phyloP scores from a whole-genome alignment of 2,329 filamentous ascomycete genomes.

The Penicillium sp. region DNA sequence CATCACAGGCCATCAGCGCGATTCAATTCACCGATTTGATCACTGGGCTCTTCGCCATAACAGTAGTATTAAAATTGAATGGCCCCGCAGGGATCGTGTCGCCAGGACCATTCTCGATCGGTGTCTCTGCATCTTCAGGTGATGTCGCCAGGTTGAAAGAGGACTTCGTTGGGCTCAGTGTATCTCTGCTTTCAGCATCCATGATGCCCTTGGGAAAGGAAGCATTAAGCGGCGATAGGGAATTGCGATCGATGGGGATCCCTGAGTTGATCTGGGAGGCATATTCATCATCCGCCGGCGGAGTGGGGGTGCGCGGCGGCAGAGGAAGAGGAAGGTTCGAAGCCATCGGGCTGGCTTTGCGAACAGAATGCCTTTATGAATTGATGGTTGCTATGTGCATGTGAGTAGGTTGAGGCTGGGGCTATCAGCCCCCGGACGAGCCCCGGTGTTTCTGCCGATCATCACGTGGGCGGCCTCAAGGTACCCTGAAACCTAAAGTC shows the following conservation, averaged over 20 bases:
- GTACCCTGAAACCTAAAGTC: background rate
- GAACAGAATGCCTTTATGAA: conserved; percentile 9
- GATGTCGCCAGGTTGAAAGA: conserved; percentile 36
- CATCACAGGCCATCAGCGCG: background rate
- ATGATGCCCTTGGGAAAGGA: conserved; percentile 30
- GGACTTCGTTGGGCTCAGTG: conserved; percentile 35
- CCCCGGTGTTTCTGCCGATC: conserved; percentile 7
- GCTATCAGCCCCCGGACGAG: conserved; percentile 2
- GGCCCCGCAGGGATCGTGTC: conserved; percentile 52
- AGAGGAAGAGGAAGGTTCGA: conserved; percentile 57
- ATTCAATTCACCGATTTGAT: conserved; percentile 64
- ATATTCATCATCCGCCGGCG: conserved; percentile 52
- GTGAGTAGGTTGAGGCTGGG: background rate
- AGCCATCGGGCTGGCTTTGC: conserved; percentile 49
- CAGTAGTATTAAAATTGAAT: conserved; percentile 91
- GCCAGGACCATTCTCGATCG: conserved; percentile 28
- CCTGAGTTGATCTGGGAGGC: conserved; percentile 21
- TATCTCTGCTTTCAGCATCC: conserved; percentile 23
- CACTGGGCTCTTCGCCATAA: conserved; percentile 70
- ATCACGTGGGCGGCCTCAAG: conserved; percentile 8
- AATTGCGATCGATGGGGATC: conserved; percentile 44
- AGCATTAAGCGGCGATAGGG: conserved; percentile 49
- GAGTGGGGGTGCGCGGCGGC: conserved; percentile 64
- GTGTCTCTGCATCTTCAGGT: conserved; percentile 24
- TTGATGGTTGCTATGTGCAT: conserved; percentile 4